Conservation (phyloP, 768 basidiomycete genomes). For the Pisolithus marmoratus region DNA sequence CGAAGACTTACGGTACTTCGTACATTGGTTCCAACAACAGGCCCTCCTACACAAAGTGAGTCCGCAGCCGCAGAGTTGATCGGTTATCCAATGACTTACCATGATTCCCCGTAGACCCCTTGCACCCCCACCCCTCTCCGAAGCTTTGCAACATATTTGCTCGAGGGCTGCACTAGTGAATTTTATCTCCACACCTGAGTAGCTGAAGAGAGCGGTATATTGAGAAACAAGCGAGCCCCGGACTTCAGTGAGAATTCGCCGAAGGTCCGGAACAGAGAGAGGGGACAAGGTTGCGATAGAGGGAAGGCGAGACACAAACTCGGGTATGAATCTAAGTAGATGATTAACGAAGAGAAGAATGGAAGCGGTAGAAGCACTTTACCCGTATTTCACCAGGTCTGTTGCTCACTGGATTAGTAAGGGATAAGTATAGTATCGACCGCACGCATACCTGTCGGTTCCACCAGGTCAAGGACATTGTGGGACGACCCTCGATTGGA, state of each 20-base stretch:
- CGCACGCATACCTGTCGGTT: slow-evolving; percentile 50
- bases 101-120: slow-evolving; percentile 86
- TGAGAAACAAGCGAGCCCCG: slow-evolving; percentile 88
- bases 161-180: slow-evolving; percentile 80
- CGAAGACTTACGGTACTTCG: slow-evolving; percentile 70
- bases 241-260: slow-evolving; percentile 89
- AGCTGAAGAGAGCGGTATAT: slow-evolving; percentile 77
- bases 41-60: slow-evolving; percentile 49
- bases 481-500: slow-evolving; percentile 54
- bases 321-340: slow-evolving; percentile 74
- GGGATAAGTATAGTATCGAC: neutral
- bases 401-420: slow-evolving; percentile 2
- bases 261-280: slow-evolving; percentile 73
- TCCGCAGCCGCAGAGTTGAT: neutral
- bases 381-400: slow-evolving; percentile 88
- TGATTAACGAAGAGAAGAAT: neutral
- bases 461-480: slow-evolving; percentile 61
- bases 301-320: slow-evolving; percentile 91
- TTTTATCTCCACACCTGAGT: slow-evolving; percentile 78
- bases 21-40: slow-evolving; percentile 89
- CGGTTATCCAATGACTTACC: slow-evolving; percentile 36
- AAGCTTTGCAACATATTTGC: slow-evolving; percentile 75
- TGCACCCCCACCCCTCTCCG: slow-evolving; percentile 83
- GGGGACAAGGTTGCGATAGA: slow-evolving; percentile 82
- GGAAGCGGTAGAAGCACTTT: slow-evolving; percentile 6